Percentiles rank a stretch among this genome's conserved stretches.
phyloP scores from a whole-genome alignment of 179 eudicot genomes.

The Sideroxylon spinosum region DNA sequence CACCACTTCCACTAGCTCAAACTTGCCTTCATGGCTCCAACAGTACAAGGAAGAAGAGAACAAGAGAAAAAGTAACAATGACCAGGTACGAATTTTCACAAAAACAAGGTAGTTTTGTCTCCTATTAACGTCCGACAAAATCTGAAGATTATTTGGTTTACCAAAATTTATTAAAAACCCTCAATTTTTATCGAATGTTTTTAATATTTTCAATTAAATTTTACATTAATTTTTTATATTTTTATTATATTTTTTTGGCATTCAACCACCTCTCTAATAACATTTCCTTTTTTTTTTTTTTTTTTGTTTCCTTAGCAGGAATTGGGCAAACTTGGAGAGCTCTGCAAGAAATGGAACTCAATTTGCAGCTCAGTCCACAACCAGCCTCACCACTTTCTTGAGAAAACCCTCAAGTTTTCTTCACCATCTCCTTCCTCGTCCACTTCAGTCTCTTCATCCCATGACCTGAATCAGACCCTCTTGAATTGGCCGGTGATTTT shows the following conservation, averaged over 20 bases:
- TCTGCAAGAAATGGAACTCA: conserved; percentile 71
- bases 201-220: too few relatives aligned
- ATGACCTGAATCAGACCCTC: conserved; percentile 20
- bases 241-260: too few relatives aligned
- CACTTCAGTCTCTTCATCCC: conserved; percentile 43
- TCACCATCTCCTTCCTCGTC: conserved; percentile 48
- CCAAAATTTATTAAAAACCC: too few relatives aligned
- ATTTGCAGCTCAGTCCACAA: conserved; percentile 51
- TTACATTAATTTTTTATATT: too few relatives aligned
- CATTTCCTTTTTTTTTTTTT: background rate
- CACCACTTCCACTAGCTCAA: conserved; percentile 40
- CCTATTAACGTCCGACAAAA: background rate
- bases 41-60: conserved; percentile 65
- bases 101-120: background rate
- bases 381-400: conserved; percentile 31
- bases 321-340: conserved; percentile 47
- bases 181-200: too few relatives aligned
- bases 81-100: conserved; percentile 35
- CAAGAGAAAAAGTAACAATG: conserved; percentile 22
- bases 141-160: too few relatives aligned
- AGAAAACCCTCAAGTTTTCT: conserved; percentile 35
- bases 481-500: conserved; percentile 39
- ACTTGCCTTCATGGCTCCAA: conserved; percentile 72
- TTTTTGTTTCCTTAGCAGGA: conserved; percentile 33
- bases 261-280: too few relatives aligned